phyloP scores from a whole-genome alignment of 768 basidiomycete genomes.

The Boletus reticuloceps region DNA sequence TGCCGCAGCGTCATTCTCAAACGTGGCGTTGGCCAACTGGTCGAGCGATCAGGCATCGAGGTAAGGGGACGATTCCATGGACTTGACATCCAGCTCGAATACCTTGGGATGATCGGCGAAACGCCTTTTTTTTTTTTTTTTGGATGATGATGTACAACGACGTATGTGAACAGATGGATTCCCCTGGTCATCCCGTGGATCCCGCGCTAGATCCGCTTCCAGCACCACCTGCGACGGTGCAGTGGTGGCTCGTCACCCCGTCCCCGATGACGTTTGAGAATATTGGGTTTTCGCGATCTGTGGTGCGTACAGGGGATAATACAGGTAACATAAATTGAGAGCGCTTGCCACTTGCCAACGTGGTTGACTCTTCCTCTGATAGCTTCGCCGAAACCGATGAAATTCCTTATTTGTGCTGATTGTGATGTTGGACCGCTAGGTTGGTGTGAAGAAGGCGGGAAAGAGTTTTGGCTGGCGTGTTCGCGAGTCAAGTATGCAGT shows the following conservation, averaged over 20 bases:
- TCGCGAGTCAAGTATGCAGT: constrained; percentile 60
- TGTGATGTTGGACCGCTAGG: constrained; percentile 85
- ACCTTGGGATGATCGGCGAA: too few species aligned
- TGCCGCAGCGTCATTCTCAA: constrained; percentile 76
- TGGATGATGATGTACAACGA: too few species aligned
- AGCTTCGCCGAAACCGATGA: constrained; percentile 43
- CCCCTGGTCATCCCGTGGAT: constrained; percentile 38
- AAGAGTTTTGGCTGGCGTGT: constrained; percentile 77
- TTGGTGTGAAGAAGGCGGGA: constrained; percentile 70
- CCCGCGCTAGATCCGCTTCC: constrained; percentile 55
- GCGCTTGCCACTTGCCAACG: too few species aligned
- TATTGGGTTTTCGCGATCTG: constrained; percentile 70
- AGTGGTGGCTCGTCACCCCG: constrained; percentile 79
- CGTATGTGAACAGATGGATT: constrained; percentile 50
- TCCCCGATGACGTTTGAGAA: constrained; percentile 87
- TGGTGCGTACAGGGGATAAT: constrained; percentile 37
- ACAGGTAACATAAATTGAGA: constrained; percentile 2
- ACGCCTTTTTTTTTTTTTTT: too few species aligned
- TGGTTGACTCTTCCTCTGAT: background rate
- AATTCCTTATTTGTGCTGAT: constrained; percentile 77
- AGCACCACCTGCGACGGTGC: constrained; percentile 46
- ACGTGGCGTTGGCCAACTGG: constrained; percentile 50
- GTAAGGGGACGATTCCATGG: constrained; percentile 30
- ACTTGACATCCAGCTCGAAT: too few species aligned
- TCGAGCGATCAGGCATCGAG: constrained; percentile 56